Base-by-base conservation (phyloP, 768 basidiomycete genomes). In the Mycena pura region DNA sequence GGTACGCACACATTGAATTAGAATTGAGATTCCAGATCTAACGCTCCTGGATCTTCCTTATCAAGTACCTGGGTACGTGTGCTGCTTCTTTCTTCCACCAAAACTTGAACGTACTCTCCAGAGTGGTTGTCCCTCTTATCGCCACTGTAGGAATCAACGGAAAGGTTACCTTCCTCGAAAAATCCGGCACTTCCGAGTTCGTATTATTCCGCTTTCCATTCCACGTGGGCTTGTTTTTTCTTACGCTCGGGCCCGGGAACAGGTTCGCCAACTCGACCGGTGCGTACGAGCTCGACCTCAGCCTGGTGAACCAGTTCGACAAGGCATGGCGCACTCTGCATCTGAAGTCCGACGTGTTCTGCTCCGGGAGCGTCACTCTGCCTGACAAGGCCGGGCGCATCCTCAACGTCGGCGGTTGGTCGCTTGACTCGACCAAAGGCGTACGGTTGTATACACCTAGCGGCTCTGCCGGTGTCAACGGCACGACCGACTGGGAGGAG, bases 401-500 rank as follows among this genome's bases (percentile, higher is more conserved):
- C 57, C 77, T 89, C 69, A 86, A 87, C 58, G 81, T 89, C 48
- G 87, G 88, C 47, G 88, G 88, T 25, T 82, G 91, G 91, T 90
- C 89, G 19, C 74, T 84, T 50, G 77, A 83, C 2, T 91, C 90
- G 21, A 91, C 90, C 15, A 90, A 77, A 55, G 92, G 92, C 41
- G 77, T 93, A 28, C 82, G 92, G 25, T 71, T 93, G 32, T 93
- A 90, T 62, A 85, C 85, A 0, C 92, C 92, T 1, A 81, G 88
- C 64, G 91, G 92, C 21, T 74, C 69, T 2, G 74, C 82, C 4
- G 92, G 92, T 1, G 83, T 86, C 25, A 91, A 90, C 59, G 84
- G 85, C 6, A 91, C 89, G 5, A 87, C 85, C 56, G 89, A 93
- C 65, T 93, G 92, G 92, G 83, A 93, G 72, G 91, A 93, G 72